Base-by-base conservation (phyloP, 148 eudicot species). In the Talinum fruticosum region DNA sequence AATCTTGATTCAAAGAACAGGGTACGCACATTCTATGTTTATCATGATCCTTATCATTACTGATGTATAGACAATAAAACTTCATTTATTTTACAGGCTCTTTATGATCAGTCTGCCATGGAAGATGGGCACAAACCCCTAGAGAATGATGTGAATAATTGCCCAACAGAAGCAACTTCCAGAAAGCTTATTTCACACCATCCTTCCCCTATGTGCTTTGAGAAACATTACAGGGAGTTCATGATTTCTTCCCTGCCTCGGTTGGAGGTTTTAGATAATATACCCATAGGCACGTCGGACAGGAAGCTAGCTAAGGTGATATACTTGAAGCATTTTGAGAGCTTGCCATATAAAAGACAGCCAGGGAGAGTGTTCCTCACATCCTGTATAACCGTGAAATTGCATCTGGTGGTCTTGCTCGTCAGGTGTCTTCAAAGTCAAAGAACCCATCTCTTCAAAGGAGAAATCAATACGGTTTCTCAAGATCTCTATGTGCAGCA, bases 141-240 rank as follows among this genome's bases (percentile, higher is more conserved):
- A 51, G 57, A 51, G n/a, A 15, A 51, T 3, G 75, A 69, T 26
- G 21, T 74, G 44, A 76, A 67, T 29, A 73, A 73, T 75, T 53
- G 68, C 61, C 72, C 47, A 23, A 49, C 16, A 5, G 71, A 71
- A 70, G 53, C 77, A 26, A 41, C 53, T 59, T 29, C 66, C 70
- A 73, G 67, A 14, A 82, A 80, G 82, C 87, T 82, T 77, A 83
- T 87, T 35, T 85, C 90, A 71, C 86, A 85, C 86, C 89, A 95
- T 82, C 87, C 97, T 67, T 92, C 98, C 30, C 97, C 96, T 53
- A 81, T 95, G 83, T 95, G 97, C 88, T 91, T 83, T 67, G 90
- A 92, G 80, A 95, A 87, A 82, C 82, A 89, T 82, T 95, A 92
- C 67, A 84, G 98, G 77, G 97, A 88, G 62, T 95, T 82, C 86